Evolutionary conservation across 345 rosid genomes (phyloP), one percentile per base, ranked within the genome.

Genomic region (Citrus reticulata): DNA sequence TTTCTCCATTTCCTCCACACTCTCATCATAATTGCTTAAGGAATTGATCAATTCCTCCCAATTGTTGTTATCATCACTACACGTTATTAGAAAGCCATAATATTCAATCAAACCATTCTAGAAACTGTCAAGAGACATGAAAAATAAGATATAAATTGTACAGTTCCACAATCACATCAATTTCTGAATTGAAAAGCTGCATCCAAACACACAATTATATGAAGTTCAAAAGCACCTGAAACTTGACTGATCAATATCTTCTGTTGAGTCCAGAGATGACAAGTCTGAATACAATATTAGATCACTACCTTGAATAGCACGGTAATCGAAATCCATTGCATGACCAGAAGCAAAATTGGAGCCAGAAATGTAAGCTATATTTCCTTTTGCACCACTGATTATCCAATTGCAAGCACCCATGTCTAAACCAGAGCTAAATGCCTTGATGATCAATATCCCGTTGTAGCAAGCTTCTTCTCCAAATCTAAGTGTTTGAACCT

Each of bases 351-450:
- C 85, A 78, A 88, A 88, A 70, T 84, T 81, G 59, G 98, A 95
- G 80, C 85, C 81, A 37, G 88, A 87, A 79, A 95, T 63, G 84
- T 76, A 89, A 79, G 89, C 86, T 77, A 92, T 60, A 65, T 81
- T 88, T 80, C 84, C 80, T 51, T 85, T 78, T 37, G 92, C 96
- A 76, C 92, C 82, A 62, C 72, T 86, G 30, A 93, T 84, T 40
- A 86, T 85, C 99, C 99, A 93, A 82, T 90, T 90, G 83, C 95
- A 93, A 16, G 96, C 86, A n/a, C 98, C 99, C 69, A 95, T 88
- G 82, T 93, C 97, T 79, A 86, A 81, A 77, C 99, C 93, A 54
- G 98, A 95, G 86, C 98, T 92, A 79, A 87, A 75, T 25, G 97
- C 90, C 79, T 87, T 90, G n/a, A 95, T 68, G 54, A 88, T 70